Evolutionary conservation across 257 asterid genomes (phyloP), one percentile per base, ranked within the genome.

Genomic region (Nicotiana knightiana): DNA sequence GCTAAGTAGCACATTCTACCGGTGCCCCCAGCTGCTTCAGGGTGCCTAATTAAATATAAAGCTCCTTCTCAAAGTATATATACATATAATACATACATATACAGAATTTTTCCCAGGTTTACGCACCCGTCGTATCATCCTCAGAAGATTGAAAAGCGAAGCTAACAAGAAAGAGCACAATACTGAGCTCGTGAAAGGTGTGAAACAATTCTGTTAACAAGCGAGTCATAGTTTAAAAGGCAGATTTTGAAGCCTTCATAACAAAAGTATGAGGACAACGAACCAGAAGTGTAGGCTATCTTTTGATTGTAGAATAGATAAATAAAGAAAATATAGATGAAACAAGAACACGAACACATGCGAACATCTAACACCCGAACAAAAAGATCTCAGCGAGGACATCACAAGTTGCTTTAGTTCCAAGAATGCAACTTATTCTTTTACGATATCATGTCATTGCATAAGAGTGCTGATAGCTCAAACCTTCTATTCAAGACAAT

Each of bases 391-490:
- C 16, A 61, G 66, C 15, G 1, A 24, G 24, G 33, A 61, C 33
- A 21, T 9, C 13, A 61, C 2, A 2, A 61, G 26, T 21, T 9
- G 13, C 67, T 61, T 24, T 9, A 61, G 33, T 61, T 61, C 67
- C 7, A 61, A 61, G 7, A 28, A 28, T 24, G 18, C 39, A 12
- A 64, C n/a, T 64, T 30, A 63, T 11, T 26, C 37, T 9, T 63
- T 24, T 0, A 63, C 12, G 35, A 26, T 30, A 30, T 13, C 39
- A 64, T 12, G 70, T 13, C 70, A 30, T 64, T 64, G 43, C 70
- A 28, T 64, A 75, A 75, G 80, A 75, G 80, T 51, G 28, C 63
- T 51, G 13, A 46, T 71, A 48, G 79, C 79, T 70, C 58, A 48
- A 54, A 6, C 12, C 61, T 71, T 35, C 33, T 71, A 71, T 71